Percentiles rank a stretch among this genome's conserved stretches.
These are phyloP conservation scores for Tricholoma furcatifolium DNA, from an alignment of 768 basidiomycete genomes.

Conservation along the genomic window DNA sequence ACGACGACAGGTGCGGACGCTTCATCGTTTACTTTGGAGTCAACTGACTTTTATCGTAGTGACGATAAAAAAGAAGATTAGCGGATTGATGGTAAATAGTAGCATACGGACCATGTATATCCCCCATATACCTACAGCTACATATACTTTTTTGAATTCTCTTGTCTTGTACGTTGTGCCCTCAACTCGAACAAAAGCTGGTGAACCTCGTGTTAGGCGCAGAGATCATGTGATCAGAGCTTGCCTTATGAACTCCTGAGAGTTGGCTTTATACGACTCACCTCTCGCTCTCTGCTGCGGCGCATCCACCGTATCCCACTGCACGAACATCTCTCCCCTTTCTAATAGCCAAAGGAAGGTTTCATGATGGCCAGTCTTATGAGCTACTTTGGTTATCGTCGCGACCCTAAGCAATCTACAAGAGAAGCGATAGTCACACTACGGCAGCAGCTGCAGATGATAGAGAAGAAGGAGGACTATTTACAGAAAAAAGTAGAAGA, in stretches of 20 bases:
- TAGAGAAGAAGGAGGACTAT: constrained; percentile 99
- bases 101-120: constrained; percentile 6
- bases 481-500: constrained; percentile 96
- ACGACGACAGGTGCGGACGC: constrained; percentile 63
- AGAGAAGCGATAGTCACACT: constrained; percentile 92
- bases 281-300: constrained; percentile 14
- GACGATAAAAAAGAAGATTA: constrained; percentile 33
- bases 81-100: constrained; percentile 11
- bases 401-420: constrained; percentile 81
- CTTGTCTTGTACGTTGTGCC: too few species aligned
- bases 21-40: constrained; percentile 2
- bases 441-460: constrained; percentile 91
- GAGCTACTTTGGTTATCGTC: constrained; percentile 85
- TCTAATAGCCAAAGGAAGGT: constrained; percentile 1
- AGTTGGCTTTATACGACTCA: constrained; percentile 24
- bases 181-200: too few species aligned
- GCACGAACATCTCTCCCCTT: constrained; percentile 10
- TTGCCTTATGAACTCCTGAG: constrained; percentile 40
- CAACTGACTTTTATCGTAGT: constrained; percentile 20
- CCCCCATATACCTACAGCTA: constrained; percentile 6
- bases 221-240: constrained; percentile 10
- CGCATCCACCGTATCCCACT: constrained; percentile 9
- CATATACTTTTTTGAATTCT: constrained; percentile 7
- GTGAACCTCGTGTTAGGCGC: too few species aligned
- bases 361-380: constrained; percentile 82